These are phyloP conservation scores for Penicillium sp. DNA, from an alignment of 2,329 filamentous ascomycete species.

Conservation along the genomic window DNA sequence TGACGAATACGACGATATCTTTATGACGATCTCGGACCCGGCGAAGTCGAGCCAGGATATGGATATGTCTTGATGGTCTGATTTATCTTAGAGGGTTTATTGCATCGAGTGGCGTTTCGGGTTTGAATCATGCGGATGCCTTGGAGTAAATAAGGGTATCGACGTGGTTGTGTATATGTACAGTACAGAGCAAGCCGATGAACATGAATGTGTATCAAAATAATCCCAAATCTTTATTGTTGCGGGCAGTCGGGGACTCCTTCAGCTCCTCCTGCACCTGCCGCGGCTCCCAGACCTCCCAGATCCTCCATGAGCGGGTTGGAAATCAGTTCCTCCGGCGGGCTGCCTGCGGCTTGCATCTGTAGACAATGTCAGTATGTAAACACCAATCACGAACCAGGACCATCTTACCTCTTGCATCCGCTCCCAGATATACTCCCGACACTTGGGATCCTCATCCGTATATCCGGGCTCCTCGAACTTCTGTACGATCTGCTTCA, in stretches of 20 bases:
- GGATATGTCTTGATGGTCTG: constrained; percentile 36
- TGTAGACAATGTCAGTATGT: constrained; percentile 41
- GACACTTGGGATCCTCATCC: constrained; percentile 75
- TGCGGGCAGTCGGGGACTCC: constrained; percentile 61
- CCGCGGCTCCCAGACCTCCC: constrained; percentile 61
- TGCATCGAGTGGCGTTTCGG: constrained; percentile 19
- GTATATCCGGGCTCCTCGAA: constrained; percentile 81
- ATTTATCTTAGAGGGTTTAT: constrained; percentile 2
- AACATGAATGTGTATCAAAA: constrained; percentile 13
- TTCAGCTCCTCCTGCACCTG: constrained; percentile 45
- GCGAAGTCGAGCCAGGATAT: constrained; percentile 34
- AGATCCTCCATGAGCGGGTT: constrained; percentile 66
- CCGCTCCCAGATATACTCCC: constrained; percentile 90
- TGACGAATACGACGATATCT: constrained; percentile 61
- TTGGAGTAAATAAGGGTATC: constrained; percentile 31
- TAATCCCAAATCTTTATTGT: constrained; percentile 46
- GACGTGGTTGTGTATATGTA: constrained; percentile 30
- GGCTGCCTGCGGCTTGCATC: constrained; percentile 96
- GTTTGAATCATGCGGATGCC: constrained; percentile 1
- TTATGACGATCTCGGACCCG: constrained; percentile 63
- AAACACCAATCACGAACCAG: neutral
- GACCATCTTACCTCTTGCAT: constrained; percentile 82
- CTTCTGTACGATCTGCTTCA: constrained; percentile 80
- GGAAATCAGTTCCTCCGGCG: constrained; percentile 78
- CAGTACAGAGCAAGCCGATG: constrained; percentile 23